These are phyloP conservation scores for Balakata baccata DNA, from an alignment of 345 rosid genomes.

Conservation along the genomic window DNA sequence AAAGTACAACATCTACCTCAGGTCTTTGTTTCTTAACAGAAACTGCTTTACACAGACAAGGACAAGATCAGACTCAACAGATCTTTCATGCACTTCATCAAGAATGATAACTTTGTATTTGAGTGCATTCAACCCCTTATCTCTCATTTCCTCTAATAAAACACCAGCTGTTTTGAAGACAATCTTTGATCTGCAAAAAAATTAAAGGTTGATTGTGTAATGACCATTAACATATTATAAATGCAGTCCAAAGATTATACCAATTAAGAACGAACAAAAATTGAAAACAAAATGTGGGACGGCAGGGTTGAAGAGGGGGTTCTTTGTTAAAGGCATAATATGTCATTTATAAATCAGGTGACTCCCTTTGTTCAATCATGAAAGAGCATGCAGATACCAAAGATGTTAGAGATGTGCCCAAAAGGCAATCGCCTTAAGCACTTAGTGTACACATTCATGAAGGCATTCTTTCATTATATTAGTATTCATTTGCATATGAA, in stretches of 20 bases:
- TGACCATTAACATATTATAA: too few species aligned
- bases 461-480: too few species aligned
- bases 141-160: constrained; percentile 84
- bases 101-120: constrained; percentile 86
- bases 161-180: constrained; percentile 97
- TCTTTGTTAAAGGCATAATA: not conserved
- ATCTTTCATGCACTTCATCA: constrained; percentile 99
- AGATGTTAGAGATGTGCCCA: too few species aligned
- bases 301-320: too few species aligned
- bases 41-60: constrained; percentile 90
- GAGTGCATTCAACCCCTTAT: constrained; percentile 75
- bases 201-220: constrained; percentile 2
- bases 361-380: not conserved
- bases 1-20: constrained; percentile 50
- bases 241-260: not conserved
- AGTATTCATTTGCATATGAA: too few species aligned
- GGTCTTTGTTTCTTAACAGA: constrained; percentile 60
- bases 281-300: not conserved
- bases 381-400: not conserved
- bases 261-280: not conserved
- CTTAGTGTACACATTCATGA: too few species aligned
- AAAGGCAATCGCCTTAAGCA: too few species aligned
- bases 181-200: constrained; percentile 63
- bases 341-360: not conserved
- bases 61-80: constrained; percentile 89